These are phyloP conservation scores for Phenoliferia sp. DNA, from an alignment of 1,284 basidiomycete genomes.

Conservation along the genomic window DNA sequence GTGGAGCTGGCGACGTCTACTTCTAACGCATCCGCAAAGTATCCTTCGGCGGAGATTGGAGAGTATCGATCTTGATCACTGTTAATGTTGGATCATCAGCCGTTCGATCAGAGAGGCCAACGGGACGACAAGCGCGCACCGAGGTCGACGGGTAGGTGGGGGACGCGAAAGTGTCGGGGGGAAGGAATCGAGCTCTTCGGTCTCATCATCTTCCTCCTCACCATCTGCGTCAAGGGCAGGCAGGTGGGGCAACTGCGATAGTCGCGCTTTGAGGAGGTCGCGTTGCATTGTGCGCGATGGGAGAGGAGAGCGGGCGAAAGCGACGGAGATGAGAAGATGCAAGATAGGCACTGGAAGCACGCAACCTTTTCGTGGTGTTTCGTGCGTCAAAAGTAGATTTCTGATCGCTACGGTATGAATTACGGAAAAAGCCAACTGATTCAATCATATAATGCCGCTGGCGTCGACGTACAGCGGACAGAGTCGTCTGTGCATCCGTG, in stretches of 20 bases:
- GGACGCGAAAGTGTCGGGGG: conserved; percentile 27
- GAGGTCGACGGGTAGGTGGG: background rate
- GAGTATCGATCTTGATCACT: conserved; percentile 43
- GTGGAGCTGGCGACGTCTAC: conserved; percentile 48
- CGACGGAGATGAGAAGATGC: too few species aligned
- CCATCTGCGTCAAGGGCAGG: conserved; percentile 43
- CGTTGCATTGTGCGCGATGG: conserved; percentile 18
- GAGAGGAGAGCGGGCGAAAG: background rate
- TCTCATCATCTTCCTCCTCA: conserved; percentile 54
- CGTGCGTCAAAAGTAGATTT: too few species aligned
- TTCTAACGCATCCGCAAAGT: conserved; percentile 70
- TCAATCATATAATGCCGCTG: too few species aligned
- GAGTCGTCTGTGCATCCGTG: too few species aligned
- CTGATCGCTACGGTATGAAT: too few species aligned
- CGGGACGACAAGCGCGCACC: conserved; percentile 4
- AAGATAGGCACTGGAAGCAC: too few species aligned
- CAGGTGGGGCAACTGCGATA: conserved; percentile 60
- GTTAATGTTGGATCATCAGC: background rate
- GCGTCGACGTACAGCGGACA: too few species aligned
- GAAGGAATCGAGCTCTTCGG: conserved; percentile 45
- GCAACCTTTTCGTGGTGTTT: too few species aligned
- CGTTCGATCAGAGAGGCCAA: background rate
- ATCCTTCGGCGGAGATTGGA: conserved; percentile 68
- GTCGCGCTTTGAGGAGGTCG: conserved; percentile 52
- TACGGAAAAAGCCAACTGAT: too few species aligned